Evolutionary conservation across 2,329 filamentous ascomycete species (phyloP).

Genomic region (Xylaria sp.): DNA sequence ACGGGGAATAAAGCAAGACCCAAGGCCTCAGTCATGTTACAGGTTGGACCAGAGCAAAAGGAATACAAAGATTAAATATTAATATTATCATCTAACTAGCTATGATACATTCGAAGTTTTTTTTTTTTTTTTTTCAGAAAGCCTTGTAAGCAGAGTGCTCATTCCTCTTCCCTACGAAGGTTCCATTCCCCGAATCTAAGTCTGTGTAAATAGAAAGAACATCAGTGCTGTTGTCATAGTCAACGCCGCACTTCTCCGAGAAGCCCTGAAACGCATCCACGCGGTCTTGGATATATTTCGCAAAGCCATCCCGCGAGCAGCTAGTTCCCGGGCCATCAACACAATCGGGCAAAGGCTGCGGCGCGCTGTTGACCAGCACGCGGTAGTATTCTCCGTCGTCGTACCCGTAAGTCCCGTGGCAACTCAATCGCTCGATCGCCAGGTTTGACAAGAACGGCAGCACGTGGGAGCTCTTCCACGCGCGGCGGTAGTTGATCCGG

Average conservation of each 20-base stretch:
- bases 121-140: conserved; percentile 19
- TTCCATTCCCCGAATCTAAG: conserved; percentile 45
- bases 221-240: conserved; percentile 49
- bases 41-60: no score
- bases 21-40: no score
- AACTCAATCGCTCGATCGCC: conserved; percentile 73
- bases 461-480: conserved; percentile 71
- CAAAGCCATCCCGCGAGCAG: conserved; percentile 56
- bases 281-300: conserved; percentile 54
- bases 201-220: conserved; percentile 47
- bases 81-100: not conserved
- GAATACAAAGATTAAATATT: not conserved
- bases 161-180: conserved; percentile 47
- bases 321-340: conserved; percentile 58
- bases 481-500: conserved; percentile 70
- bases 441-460: conserved; percentile 75
- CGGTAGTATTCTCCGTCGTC: conserved; percentile 62
- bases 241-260: conserved; percentile 53
- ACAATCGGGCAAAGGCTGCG: conserved; percentile 57
- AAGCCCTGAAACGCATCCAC: conserved; percentile 55
- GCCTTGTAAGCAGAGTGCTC: conserved; percentile 27
- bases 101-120: not conserved
- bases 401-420: conserved; percentile 66
- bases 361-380: conserved; percentile 58
- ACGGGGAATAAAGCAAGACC: no score